phyloP scores from a whole-genome alignment of 257 asterid species.

The Salvia splendens region DNA sequence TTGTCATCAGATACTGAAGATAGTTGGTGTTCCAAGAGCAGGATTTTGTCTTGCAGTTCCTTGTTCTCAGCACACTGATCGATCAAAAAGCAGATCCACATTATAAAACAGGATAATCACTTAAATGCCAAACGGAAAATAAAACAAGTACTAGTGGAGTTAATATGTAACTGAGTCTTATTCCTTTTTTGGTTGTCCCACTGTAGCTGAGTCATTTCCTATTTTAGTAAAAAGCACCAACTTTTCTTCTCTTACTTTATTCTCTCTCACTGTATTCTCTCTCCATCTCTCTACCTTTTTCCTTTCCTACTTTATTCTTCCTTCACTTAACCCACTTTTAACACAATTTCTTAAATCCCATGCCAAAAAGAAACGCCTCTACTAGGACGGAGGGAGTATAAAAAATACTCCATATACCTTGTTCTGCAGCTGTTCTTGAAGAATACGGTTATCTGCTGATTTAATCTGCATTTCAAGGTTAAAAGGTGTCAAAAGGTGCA shows the following conservation, averaged over 20 bases:
- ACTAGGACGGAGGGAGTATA: too few relatives aligned
- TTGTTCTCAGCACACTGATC: conserved; percentile 75
- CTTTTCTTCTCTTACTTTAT: too few relatives aligned
- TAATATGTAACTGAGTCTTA: too few relatives aligned
- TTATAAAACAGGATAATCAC: conserved; percentile 13
- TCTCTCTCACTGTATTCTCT: too few relatives aligned
- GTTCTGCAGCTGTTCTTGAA: conserved; percentile 91
- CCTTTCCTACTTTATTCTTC: too few relatives aligned
- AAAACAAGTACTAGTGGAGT: not conserved
- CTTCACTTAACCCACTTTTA: too few relatives aligned
- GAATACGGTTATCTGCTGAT: conserved; percentile 87
- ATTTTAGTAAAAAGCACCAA: too few relatives aligned
- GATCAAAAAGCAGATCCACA: conserved; percentile 29
- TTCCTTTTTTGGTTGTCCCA: too few relatives aligned
- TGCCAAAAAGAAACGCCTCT: too few relatives aligned
- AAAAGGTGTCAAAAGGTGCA: conserved; percentile 32
- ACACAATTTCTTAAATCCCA: too few relatives aligned
- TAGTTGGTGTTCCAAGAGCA: conserved; percentile 61
- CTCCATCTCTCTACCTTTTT: too few relatives aligned
- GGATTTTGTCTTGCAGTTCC: conserved; percentile 65
- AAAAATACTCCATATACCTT: conserved; percentile 49
- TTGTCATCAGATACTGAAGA: conserved; percentile 52
- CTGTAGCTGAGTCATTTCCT: too few relatives aligned
- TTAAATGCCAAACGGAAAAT: not conserved
- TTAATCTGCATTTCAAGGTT: conserved; percentile 64